phyloP scores from a whole-genome alignment of 2,329 filamentous ascomycete genomes.

The Colletotrichum abscissum region DNA sequence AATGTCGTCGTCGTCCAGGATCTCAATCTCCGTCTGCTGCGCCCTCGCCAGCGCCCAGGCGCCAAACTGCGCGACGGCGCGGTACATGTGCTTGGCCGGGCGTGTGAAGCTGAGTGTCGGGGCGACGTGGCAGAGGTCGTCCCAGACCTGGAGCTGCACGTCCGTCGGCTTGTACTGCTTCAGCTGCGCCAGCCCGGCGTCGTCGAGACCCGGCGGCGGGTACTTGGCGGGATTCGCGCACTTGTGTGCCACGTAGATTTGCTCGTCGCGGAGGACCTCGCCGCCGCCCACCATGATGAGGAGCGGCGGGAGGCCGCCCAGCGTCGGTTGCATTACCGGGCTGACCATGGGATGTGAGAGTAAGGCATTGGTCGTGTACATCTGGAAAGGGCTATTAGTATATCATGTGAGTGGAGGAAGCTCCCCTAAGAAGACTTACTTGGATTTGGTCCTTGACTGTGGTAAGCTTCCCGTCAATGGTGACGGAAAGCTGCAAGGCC shows the following conservation, averaged over 20 bases:
- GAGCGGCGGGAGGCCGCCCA: slow-evolving; percentile 90
- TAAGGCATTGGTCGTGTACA: slow-evolving; percentile 85
- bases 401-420: not conserved
- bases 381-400: slow-evolving; percentile 49
- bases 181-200: slow-evolving; percentile 69
- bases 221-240: slow-evolving; percentile 86
- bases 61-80: slow-evolving; percentile 91
- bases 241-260: slow-evolving; percentile 95
- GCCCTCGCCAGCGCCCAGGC: slow-evolving; percentile 90
- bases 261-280: slow-evolving; percentile 91
- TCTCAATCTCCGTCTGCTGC: slow-evolving; percentile 83
- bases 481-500: slow-evolving; percentile 65
- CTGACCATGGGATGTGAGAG: slow-evolving; percentile 90
- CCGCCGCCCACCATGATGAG: slow-evolving; percentile 89
- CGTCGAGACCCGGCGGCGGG: slow-evolving; percentile 74
- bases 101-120: slow-evolving; percentile 94
- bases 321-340: slow-evolving; percentile 85
- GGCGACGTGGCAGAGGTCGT: slow-evolving; percentile 91
- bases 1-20: slow-evolving; percentile 80
- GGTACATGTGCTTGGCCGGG: slow-evolving; percentile 97
- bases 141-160: slow-evolving; percentile 96
- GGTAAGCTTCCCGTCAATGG: slow-evolving; percentile 76
- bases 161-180: slow-evolving; percentile 83
- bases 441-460: slow-evolving; percentile 93
- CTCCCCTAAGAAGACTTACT: slow-evolving; percentile 53